phyloP scores from a whole-genome alignment of 2,329 filamentous ascomycete genomes.

The Trichoderma gracile region DNA sequence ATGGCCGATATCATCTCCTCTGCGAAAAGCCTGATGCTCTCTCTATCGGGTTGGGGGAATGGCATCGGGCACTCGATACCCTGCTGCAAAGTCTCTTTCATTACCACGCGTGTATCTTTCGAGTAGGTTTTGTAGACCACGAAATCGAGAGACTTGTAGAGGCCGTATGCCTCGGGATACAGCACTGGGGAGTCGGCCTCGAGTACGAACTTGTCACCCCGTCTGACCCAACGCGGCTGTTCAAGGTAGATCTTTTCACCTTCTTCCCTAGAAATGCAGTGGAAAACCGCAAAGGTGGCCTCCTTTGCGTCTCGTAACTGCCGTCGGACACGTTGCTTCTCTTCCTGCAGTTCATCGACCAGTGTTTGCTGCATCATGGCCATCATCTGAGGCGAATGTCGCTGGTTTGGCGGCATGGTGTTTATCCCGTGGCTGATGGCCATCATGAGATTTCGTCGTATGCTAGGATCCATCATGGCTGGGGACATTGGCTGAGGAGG shows the following conservation, averaged over 20 bases:
- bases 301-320: not conserved
- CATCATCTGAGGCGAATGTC: not conserved
- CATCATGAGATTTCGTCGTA: not conserved
- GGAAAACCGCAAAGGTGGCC: not conserved
- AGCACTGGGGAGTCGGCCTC: not conserved
- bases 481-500: not conserved
- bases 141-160: not conserved
- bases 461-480: not conserved
- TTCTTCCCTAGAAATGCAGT: not conserved
- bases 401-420: not conserved
- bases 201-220: not conserved
- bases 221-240: not conserved
- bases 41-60: not conserved
- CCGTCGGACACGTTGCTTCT: not conserved
- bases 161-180: not conserved
- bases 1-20: not conserved
- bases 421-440: not conserved
- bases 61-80: not conserved
- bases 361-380: not conserved
- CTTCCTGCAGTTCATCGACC: not conserved
- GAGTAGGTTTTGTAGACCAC: not conserved
- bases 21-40: not conserved
- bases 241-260: not conserved
- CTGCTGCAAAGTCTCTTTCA: not conserved
- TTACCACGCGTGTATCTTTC: not conserved